Conservation (phyloP, 257 asterid species). For the Solanum corneliomulleri region DNA sequence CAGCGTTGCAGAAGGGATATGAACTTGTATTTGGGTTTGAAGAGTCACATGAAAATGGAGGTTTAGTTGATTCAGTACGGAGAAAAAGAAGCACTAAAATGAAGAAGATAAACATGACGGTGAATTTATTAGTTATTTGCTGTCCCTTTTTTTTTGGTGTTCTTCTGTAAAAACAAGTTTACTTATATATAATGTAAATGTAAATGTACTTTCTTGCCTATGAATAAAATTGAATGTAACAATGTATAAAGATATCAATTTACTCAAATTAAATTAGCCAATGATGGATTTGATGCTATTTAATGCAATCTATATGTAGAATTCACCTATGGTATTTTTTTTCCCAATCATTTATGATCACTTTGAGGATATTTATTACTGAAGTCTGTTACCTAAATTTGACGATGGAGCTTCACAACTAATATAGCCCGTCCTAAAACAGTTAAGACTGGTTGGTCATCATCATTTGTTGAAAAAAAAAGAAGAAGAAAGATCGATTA, state of each 20-base stretch:
- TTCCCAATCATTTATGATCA: not conserved
- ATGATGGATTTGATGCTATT: not conserved
- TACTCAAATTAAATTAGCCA: not conserved
- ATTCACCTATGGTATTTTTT: not conserved
- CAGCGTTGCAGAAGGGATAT: slow-evolving; percentile 40
- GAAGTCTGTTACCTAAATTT: not conserved
- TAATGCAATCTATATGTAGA: not conserved
- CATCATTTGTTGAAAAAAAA: not conserved
- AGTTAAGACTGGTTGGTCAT: not conserved
- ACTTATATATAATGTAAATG: not conserved
- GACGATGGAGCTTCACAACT: not conserved
- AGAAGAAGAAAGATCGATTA: not conserved
- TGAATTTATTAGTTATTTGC: not conserved
- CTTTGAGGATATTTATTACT: not conserved
- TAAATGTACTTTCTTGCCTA: too few species aligned
- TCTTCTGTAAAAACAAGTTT: not conserved
- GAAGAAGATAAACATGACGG: not conserved
- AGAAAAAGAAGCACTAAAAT: not conserved
- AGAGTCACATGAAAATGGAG: slow-evolving; percentile 54
- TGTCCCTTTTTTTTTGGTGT: not conserved
- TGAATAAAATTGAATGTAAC: not conserved
- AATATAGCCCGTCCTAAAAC: not conserved
- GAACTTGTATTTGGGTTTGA: slow-evolving; percentile 23
- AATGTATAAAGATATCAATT: not conserved
- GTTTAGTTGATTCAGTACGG: slow-evolving; percentile 3